Evolutionary conservation across 768 basidiomycete species (phyloP).

Genomic region (Boletellus sp.): DNA sequence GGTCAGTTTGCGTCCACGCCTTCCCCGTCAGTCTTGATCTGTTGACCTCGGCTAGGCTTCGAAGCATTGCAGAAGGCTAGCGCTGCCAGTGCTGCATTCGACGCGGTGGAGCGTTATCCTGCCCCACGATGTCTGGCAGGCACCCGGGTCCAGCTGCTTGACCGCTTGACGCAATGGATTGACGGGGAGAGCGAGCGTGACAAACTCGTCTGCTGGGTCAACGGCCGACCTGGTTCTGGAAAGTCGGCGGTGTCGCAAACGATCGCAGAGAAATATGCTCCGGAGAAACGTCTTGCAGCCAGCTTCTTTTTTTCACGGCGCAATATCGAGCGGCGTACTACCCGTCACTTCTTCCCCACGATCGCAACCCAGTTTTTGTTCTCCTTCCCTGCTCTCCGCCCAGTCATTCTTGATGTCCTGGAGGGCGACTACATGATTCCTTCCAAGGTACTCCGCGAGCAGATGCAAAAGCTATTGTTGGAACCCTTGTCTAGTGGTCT

Average conservation of each 20-base stretch:
- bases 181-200: not conserved
- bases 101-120: conserved; percentile 10
- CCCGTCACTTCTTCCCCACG: conserved; percentile 25
- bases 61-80: conserved; percentile 12
- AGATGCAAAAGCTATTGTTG: conserved; percentile 20
- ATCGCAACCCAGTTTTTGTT: conserved; percentile 29
- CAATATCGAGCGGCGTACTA: conserved; percentile 17
- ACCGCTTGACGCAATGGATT: conserved; percentile 5
- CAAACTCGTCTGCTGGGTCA: conserved; percentile 18
- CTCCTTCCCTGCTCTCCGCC: conserved; percentile 13
- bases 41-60: not conserved
- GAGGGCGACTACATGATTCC: conserved; percentile 20
- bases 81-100: conserved; percentile 8
- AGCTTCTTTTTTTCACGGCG: conserved; percentile 33
- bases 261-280: conserved; percentile 17
- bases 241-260: conserved; percentile 27
- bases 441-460: conserved; percentile 19
- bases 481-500: conserved; percentile 14
- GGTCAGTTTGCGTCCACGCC: not conserved
- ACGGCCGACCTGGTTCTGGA: conserved; percentile 17
- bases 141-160: conserved; percentile 12
- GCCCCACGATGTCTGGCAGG: conserved; percentile 10
- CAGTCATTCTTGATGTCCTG: conserved; percentile 12
- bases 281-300: conserved; percentile 22
- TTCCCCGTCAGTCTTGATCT: not conserved